Evolutionary conservation across 2,329 filamentous ascomycete genomes (phyloP).

Genomic region (Fusarium torreyae): DNA sequence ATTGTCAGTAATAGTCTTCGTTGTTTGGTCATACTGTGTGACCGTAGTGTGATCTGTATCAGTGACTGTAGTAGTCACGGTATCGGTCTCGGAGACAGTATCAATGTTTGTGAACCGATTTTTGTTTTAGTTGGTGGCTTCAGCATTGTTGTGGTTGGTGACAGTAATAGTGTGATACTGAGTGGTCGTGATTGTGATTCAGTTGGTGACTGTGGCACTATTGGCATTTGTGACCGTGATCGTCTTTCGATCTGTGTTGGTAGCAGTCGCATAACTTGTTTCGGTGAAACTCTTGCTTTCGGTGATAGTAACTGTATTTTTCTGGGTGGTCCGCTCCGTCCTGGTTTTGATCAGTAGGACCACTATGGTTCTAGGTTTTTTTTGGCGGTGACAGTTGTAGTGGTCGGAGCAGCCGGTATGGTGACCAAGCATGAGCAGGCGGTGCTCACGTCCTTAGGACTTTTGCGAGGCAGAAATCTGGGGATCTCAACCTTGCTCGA

Average conservation of each 20-base stretch:
- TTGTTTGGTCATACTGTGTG: background rate
- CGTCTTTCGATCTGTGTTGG: background rate
- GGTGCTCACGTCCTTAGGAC: background rate
- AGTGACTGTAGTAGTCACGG: background rate
- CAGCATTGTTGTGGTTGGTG: background rate
- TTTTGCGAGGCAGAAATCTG: background rate
- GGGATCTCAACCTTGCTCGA: background rate
- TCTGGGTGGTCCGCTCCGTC: background rate
- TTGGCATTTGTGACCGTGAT: background rate
- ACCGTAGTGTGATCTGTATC: background rate
- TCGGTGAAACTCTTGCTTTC: background rate
- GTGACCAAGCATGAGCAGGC: background rate
- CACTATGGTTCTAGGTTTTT: background rate
- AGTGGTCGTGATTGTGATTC: background rate
- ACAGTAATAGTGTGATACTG: background rate
- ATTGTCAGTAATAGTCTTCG: no score
- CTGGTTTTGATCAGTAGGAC: background rate
- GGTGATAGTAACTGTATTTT: rapidly evolving
- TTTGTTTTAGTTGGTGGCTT: background rate
- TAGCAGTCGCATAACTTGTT: rapidly evolving
- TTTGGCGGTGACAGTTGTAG: background rate
- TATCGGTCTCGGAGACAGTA: no score
- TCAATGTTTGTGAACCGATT: no score
- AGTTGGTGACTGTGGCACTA: no score
- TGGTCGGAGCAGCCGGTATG: background rate